Conservation (phyloP, 2,329 filamentous ascomycete species). For the Aspergillus pseudotamarii region DNA sequence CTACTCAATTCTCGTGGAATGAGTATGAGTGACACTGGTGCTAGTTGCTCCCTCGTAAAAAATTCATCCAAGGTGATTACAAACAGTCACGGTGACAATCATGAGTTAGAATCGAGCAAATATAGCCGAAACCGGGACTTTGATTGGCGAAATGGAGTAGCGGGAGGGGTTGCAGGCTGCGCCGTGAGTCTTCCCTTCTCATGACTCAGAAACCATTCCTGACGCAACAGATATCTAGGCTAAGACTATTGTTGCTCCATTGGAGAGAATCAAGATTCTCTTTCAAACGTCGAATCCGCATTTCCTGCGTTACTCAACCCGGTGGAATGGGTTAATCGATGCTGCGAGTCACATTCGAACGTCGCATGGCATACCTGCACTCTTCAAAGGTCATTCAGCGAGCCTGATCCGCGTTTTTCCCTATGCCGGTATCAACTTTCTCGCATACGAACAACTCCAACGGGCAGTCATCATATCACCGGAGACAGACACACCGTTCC, state of each 20-base stretch:
- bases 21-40: neutral
- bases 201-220: neutral
- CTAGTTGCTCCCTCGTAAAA: too few relatives aligned
- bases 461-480: slow-evolving; percentile 71
- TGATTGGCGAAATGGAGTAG: slow-evolving; percentile 67
- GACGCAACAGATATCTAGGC: slow-evolving; percentile 58
- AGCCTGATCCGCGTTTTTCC: slow-evolving; percentile 94
- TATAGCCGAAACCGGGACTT: neutral
- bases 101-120: neutral
- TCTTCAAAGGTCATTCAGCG: slow-evolving; percentile 93
- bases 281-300: slow-evolving; percentile 95
- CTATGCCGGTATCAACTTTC: slow-evolving; percentile 96
- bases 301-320: slow-evolving; percentile 88
- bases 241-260: slow-evolving; percentile 91
- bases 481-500: slow-evolving; percentile 75
- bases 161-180: slow-evolving; percentile 88
- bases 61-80: neutral
- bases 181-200: slow-evolving; percentile 63
- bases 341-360: slow-evolving; percentile 82
- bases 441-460: slow-evolving; percentile 96
- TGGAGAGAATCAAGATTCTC: slow-evolving; percentile 97
- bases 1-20: neutral
- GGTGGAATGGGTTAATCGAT: slow-evolving; percentile 79
- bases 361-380: slow-evolving; percentile 69
- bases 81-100: neutral